Evolutionary conservation across 441 rosid species (phyloP).

Genomic region (Eutrema salsugineum): DNA sequence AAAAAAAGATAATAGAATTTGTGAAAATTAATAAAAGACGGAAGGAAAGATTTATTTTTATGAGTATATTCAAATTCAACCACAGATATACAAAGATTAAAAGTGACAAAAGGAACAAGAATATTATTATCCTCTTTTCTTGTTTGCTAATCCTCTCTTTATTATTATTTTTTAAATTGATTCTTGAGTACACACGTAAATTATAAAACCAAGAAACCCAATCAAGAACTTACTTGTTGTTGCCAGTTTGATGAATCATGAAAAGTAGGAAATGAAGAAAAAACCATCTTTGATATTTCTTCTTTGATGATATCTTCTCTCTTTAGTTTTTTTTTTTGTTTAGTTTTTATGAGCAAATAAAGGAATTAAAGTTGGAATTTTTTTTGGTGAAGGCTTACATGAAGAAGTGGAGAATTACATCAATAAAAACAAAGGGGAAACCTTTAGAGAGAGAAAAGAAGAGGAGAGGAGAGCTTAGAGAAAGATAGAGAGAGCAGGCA

Average conservation of each 20-base stretch:
- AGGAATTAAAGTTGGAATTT: slow-evolving; percentile 34
- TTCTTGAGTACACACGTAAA: slow-evolving; percentile 23
- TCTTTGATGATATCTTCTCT: slow-evolving; percentile 27
- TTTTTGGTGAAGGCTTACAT: slow-evolving; percentile 35
- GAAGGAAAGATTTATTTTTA: slow-evolving; percentile 23
- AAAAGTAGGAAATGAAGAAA: slow-evolving; percentile 54
- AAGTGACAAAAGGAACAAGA: slow-evolving; percentile 40
- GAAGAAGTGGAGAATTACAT: slow-evolving; percentile 50
- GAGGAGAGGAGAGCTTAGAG: slow-evolving; percentile 32
- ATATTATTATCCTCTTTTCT: slow-evolving; percentile 32
- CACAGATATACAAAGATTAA: slow-evolving; percentile 35
- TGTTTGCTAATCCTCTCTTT: slow-evolving; percentile 27
- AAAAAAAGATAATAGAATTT: slow-evolving; percentile 4
- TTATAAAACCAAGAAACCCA: slow-evolving; percentile 17
- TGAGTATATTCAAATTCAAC: slow-evolving; percentile 45
- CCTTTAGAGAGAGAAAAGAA: slow-evolving; percentile 35
- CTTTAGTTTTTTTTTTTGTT: slow-evolving; percentile 27
- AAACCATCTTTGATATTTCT: slow-evolving; percentile 48
- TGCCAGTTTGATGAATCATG: slow-evolving; percentile 69
- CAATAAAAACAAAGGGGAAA: slow-evolving; percentile 42
- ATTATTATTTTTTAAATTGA: background rate
- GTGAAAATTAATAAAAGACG: slow-evolving; percentile 21
- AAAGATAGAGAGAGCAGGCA: slow-evolving; percentile 32
- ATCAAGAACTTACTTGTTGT: slow-evolving; percentile 45
- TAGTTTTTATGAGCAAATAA: slow-evolving; percentile 14